These are phyloP conservation scores for Pleurozium schreberi DNA, from an alignment of 225 moss, liverwort and hornwort genomes.

Conservation along the genomic window DNA sequence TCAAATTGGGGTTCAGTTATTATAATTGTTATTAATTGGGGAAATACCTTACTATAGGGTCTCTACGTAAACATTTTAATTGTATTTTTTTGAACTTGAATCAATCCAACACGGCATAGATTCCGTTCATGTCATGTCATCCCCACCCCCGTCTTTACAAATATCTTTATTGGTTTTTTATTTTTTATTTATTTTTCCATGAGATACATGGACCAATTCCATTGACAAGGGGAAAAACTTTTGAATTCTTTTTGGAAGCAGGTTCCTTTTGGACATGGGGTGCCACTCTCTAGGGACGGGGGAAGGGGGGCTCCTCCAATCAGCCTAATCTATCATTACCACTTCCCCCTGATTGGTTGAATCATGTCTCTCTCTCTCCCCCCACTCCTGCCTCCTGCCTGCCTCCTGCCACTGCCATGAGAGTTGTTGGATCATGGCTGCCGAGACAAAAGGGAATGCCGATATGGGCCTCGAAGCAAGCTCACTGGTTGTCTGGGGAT, in stretches of 20 bases:
- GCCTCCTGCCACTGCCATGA: background rate
- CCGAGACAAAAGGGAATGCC: background rate
- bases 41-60: too few species aligned
- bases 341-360: background rate
- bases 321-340: constrained; percentile 2
- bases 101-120: background rate
- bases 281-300: background rate
- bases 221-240: too few species aligned
- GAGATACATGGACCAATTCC: too few species aligned
- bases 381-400: background rate
- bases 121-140: background rate
- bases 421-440: background rate
- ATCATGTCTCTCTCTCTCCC: background rate
- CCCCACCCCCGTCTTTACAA: background rate
- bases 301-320: background rate
- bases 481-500: background rate
- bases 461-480: background rate
- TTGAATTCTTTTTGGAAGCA: background rate
- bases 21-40: background rate
- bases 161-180: too few species aligned
- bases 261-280: background rate
- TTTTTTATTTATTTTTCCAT: too few species aligned
- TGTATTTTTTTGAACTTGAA: background rate
- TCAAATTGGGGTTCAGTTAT: background rate
- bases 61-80: background rate